These are phyloP conservation scores for Talaromyces proteolyticus DNA, from an alignment of 495 filamentous ascomycete species.

Conservation along the genomic window DNA sequence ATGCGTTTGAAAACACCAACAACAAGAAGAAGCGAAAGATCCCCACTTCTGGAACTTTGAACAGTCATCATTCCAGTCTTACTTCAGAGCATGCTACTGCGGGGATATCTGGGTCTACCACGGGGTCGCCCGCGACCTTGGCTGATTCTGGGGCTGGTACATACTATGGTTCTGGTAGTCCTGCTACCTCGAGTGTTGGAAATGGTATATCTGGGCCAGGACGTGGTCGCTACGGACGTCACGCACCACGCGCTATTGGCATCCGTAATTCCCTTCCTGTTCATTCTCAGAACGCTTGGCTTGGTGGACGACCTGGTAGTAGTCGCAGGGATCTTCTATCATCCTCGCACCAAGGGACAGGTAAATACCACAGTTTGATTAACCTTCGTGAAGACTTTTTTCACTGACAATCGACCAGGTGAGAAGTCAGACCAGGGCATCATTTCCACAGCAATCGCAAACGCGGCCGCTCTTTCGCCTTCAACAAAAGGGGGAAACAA, in stretches of 20 bases:
- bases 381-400: background rate
- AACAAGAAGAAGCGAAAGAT: constrained; percentile 99
- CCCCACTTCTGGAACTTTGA: constrained; percentile 70
- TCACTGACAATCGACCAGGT: constrained; percentile 15
- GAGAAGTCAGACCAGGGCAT: constrained; percentile 61
- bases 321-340: constrained; percentile 32
- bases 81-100: constrained; percentile 59
- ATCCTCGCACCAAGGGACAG: constrained; percentile 32
- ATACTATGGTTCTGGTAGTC: constrained; percentile 51
- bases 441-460: constrained; percentile 85
- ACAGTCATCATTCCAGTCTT: constrained; percentile 55
- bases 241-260: constrained; percentile 36
- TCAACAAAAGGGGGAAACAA: constrained; percentile 62
- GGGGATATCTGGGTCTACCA: constrained; percentile 45
- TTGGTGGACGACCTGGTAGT: constrained; percentile 22
- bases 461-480: constrained; percentile 65
- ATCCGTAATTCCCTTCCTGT: constrained; percentile 60
- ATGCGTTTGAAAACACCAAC: constrained; percentile 96
- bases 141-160: constrained; percentile 46
- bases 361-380: constrained; percentile 16
- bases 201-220: constrained; percentile 73
- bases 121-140: constrained; percentile 29
- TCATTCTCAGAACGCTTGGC: constrained; percentile 31
- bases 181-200: constrained; percentile 37
- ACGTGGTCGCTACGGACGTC: constrained; percentile 70